Evolutionary conservation across 2,329 filamentous ascomycete genomes (phyloP).

Genomic region (Rugonectria rugulosa): DNA sequence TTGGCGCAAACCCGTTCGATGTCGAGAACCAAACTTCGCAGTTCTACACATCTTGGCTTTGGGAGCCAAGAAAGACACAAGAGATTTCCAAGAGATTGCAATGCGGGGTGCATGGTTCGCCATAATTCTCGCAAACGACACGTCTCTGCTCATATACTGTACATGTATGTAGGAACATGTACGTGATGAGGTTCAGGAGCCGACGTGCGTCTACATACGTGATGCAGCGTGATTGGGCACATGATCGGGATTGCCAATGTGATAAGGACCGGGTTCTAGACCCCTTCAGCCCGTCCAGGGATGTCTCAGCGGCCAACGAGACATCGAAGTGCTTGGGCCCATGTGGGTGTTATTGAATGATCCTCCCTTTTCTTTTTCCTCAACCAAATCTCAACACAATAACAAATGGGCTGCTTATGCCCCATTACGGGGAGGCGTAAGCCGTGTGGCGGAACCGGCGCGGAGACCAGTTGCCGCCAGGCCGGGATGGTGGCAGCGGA

Average conservation of each 20-base stretch:
- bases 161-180: too few relatives aligned
- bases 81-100: constrained; percentile 36
- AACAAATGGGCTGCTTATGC: too few relatives aligned
- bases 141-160: too few relatives aligned
- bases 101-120: constrained; percentile 5
- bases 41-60: constrained; percentile 37
- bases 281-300: neutral
- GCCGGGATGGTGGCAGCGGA: neutral
- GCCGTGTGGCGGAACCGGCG: constrained; percentile 16
- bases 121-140: neutral
- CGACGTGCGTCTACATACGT: too few relatives aligned
- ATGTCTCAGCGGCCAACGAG: neutral
- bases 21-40: constrained; percentile 27
- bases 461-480: constrained; percentile 6
- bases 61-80: constrained; percentile 15
- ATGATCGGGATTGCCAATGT: neutral
- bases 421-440: too few relatives aligned
- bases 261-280: constrained; percentile 16
- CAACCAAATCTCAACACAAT: neutral
- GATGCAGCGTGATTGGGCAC: neutral
- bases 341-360: constrained; percentile 2
- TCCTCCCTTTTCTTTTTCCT: neutral
- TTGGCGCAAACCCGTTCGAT: constrained; percentile 32
- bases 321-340: constrained; percentile 8
- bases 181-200: too few relatives aligned